These are phyloP conservation scores for Pythium folliculosum DNA, from an alignment of 352 stramenopile species.

Conservation along the genomic window DNA sequence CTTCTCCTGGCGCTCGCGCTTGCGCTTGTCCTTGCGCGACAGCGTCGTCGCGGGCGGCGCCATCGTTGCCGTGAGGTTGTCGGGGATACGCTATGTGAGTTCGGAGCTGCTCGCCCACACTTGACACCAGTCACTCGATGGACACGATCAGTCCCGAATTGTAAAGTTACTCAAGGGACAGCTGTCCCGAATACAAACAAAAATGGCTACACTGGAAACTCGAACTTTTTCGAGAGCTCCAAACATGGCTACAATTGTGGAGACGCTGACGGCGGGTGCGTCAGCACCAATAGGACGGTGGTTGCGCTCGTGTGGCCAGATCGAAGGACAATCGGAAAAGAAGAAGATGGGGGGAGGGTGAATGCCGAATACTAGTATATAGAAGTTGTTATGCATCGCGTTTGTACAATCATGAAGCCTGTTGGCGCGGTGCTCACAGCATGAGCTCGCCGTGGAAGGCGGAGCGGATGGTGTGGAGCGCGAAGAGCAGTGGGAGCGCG, in stretches of 20 bases:
- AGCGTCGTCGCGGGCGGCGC: slow-evolving; percentile 28
- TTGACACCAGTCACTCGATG: slow-evolving; percentile 24
- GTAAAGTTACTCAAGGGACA: not conserved
- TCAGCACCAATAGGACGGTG: too few species aligned
- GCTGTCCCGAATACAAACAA: not conserved
- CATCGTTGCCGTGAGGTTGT: slow-evolving; percentile 18
- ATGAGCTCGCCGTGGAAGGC: slow-evolving; percentile 15
- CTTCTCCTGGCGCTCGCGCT: slow-evolving; percentile 76
- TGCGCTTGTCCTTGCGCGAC: slow-evolving; percentile 79
- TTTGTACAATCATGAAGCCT: not conserved
- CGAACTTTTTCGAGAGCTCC: slow-evolving; percentile 1
- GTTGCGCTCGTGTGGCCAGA: too few species aligned
- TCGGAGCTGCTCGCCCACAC: not conserved
- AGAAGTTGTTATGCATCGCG: not conserved
- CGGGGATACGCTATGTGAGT: too few species aligned
- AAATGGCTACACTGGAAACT: slow-evolving; percentile 32
- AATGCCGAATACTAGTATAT: not conserved
- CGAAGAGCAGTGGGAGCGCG: slow-evolving; percentile 28
- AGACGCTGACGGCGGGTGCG: not conserved
- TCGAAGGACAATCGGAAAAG: not conserved
- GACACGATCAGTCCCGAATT: slow-evolving; percentile 2
- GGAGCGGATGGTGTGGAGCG: slow-evolving; percentile 21
- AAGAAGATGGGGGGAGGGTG: not conserved
- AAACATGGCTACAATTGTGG: slow-evolving; percentile 1
- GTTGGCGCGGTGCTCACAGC: not conserved